These are phyloP conservation scores for Exophiala sideris DNA, from an alignment of 2,329 filamentous ascomycete species.

Conservation along the genomic window DNA sequence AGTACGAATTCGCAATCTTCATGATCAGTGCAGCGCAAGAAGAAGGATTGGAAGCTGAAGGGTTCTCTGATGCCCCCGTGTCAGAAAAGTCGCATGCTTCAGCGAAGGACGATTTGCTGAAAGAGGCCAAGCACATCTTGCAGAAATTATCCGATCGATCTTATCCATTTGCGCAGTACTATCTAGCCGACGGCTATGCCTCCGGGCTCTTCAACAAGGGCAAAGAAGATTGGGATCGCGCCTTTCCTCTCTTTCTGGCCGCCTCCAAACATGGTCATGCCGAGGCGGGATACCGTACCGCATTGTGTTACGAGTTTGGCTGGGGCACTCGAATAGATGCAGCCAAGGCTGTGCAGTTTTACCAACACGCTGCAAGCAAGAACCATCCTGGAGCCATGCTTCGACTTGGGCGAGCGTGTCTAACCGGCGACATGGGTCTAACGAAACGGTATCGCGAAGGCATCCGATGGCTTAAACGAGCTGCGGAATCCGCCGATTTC, in stretches of 20 bases:
- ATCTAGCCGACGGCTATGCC: constrained; percentile 88
- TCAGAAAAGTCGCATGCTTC: constrained; percentile 49
- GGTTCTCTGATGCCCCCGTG: constrained; percentile 31
- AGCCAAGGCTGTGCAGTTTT: constrained; percentile 88
- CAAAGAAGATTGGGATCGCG: constrained; percentile 84
- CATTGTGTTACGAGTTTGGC: constrained; percentile 94
- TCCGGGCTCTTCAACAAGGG: constrained; percentile 95
- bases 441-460: constrained; percentile 84
- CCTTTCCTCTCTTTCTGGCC: constrained; percentile 87
- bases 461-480: constrained; percentile 93
- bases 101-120: constrained; percentile 65
- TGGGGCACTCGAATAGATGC: constrained; percentile 92
- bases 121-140: constrained; percentile 84
- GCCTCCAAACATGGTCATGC: constrained; percentile 97
- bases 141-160: constrained; percentile 80
- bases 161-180: constrained; percentile 97
- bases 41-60: constrained; percentile 54
- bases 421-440: constrained; percentile 81
- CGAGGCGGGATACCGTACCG: constrained; percentile 89
- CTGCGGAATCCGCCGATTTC: constrained; percentile 78
- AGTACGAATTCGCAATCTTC: constrained; percentile 95
- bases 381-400: constrained; percentile 94
- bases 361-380: constrained; percentile 85
- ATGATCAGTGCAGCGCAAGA: constrained; percentile 87
- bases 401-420: constrained; percentile 82